These are phyloP conservation scores for Pseudogymnoascus sp. DNA, from an alignment of 2,329 filamentous ascomycete genomes.

Conservation along the genomic window DNA sequence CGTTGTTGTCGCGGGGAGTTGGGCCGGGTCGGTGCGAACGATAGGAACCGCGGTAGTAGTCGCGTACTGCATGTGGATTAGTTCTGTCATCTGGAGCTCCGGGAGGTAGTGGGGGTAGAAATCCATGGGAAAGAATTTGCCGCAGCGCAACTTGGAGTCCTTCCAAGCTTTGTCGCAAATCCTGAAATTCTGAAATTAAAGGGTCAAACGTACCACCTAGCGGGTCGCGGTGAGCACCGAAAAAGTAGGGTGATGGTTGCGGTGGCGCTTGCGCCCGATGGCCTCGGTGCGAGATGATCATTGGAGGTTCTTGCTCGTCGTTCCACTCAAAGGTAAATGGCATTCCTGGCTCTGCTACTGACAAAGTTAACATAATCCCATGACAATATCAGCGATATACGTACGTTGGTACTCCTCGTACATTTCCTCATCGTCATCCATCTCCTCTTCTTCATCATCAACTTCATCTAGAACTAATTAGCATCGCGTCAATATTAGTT, in stretches of 20 bases:
- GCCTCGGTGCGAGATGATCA: slow-evolving; percentile 37
- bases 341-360: slow-evolving; percentile 33
- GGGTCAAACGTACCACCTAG: slow-evolving; percentile 39
- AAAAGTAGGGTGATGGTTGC: slow-evolving; percentile 54
- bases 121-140: background rate
- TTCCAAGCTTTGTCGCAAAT: background rate
- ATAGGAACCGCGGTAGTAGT: slow-evolving; percentile 35
- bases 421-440: slow-evolving; percentile 60
- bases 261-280: slow-evolving; percentile 47
- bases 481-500: background rate
- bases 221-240: slow-evolving; percentile 48
- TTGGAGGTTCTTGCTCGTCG: slow-evolving; percentile 43
- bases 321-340: slow-evolving; percentile 49
- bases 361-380: slow-evolving; percentile 1
- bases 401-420: slow-evolving; percentile 54
- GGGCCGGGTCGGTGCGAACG: slow-evolving; percentile 42
- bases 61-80: slow-evolving; percentile 31
- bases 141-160: background rate
- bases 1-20: slow-evolving; percentile 55
- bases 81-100: slow-evolving; percentile 9
- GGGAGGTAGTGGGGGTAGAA: background rate
- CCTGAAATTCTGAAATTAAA: background rate
- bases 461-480: slow-evolving; percentile 26
- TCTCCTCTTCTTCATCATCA: slow-evolving; percentile 64
- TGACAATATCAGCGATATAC: slow-evolving; percentile 22